Conservation (phyloP, 192 early-diverging fungal genomes). For the Lunasporangiospora selenospora region DNA sequence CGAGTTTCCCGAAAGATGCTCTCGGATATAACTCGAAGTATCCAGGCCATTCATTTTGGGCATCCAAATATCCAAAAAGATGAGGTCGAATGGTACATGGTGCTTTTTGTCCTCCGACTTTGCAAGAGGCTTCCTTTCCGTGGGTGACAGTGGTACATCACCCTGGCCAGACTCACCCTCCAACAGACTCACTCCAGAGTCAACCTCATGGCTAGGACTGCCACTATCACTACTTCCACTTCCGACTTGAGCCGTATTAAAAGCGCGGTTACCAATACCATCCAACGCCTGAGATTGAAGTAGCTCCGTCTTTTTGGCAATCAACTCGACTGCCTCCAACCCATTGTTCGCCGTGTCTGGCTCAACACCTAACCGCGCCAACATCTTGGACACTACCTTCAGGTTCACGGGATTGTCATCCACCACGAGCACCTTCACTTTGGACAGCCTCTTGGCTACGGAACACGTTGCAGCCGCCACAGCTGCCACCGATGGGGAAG, state of each 20-base stretch:
- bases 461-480: slow-evolving; percentile 29
- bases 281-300: slow-evolving; percentile 8
- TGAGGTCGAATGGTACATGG: slow-evolving; percentile 40
- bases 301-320: slow-evolving; percentile 35
- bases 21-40: slow-evolving; percentile 35
- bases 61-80: slow-evolving; percentile 52
- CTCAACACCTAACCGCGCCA: slow-evolving; percentile 35
- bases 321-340: slow-evolving; percentile 48
- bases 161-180: neutral
- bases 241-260: too few species aligned
- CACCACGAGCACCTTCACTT: slow-evolving; percentile 46
- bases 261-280: too few species aligned
- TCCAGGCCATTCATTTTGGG: slow-evolving; percentile 52
- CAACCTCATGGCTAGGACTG: slow-evolving; percentile 5
- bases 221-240: neutral
- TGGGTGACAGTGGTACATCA: neutral
- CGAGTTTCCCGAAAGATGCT: slow-evolving; percentile 16
- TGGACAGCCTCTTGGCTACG: slow-evolving; percentile 22
- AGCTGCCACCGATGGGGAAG: slow-evolving; percentile 24
- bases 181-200: slow-evolving; percentile 6
- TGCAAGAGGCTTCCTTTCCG: neutral
- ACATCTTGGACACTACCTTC: slow-evolving; percentile 46
- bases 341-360: slow-evolving; percentile 44
- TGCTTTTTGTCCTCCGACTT: slow-evolving; percentile 10
- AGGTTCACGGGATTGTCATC: slow-evolving; percentile 57